Conservation (phyloP, 495 filamentous ascomycete genomes). For the Podospora pseudopauciseta region DNA sequence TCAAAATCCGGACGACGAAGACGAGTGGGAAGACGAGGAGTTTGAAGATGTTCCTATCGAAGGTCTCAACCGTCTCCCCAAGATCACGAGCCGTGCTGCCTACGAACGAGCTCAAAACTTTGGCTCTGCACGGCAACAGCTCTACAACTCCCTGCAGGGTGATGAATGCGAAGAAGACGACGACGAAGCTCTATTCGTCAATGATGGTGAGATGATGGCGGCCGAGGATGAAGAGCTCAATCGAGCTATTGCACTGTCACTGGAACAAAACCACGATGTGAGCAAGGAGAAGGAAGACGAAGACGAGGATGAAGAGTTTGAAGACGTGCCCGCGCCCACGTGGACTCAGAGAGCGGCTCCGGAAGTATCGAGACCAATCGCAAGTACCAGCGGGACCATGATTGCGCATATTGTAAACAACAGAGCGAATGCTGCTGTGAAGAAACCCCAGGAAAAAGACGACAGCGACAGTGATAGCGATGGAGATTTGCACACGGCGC, state of each 20-base stretch:
- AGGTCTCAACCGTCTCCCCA: constrained; percentile 85
- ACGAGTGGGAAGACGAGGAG: constrained; percentile 64
- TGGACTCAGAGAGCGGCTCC: constrained; percentile 53
- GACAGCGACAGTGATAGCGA: constrained; percentile 62
- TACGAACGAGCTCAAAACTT: constrained; percentile 20
- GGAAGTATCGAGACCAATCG: constrained; percentile 50
- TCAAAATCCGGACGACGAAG: constrained; percentile 56
- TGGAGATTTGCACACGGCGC: constrained; percentile 58
- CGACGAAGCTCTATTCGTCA: constrained; percentile 66
- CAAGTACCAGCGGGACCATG: constrained; percentile 50
- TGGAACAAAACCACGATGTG: constrained; percentile 48
- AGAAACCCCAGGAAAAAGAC: constrained; percentile 40
- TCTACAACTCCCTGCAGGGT: constrained; percentile 3
- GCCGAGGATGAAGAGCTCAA: constrained; percentile 77
- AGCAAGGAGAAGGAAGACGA: constrained; percentile 31
- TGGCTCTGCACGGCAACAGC: neutral
- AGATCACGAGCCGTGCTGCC: constrained; percentile 26
- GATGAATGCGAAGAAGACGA: constrained; percentile 16
- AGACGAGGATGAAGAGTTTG: constrained; percentile 45
- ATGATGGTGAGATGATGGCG: constrained; percentile 36
- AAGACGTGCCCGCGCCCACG: constrained; percentile 46
- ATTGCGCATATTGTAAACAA: constrained; percentile 64
- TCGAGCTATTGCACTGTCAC: constrained; percentile 78
- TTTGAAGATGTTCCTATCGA: constrained; percentile 97
- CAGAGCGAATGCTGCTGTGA: constrained; percentile 52